These are phyloP conservation scores for Scleroderma bovista DNA, from an alignment of 768 basidiomycete species.

Conservation along the genomic window DNA sequence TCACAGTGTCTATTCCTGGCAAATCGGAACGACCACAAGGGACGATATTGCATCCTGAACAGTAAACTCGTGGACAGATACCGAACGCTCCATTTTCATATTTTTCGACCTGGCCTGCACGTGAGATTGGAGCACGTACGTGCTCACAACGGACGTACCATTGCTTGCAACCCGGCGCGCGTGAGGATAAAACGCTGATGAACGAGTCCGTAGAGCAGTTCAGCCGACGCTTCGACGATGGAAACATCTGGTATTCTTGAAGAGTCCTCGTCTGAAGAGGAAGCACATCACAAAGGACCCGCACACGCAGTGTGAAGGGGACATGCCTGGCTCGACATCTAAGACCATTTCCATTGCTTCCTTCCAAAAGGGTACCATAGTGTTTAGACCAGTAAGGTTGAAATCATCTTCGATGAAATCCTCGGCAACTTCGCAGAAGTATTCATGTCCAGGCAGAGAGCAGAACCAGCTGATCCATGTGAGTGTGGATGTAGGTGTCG, in stretches of 20 bases:
- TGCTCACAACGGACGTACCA: conserved; percentile 50
- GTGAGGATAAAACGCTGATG: conserved; percentile 98
- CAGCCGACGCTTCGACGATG: conserved; percentile 96
- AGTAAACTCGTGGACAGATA: conserved; percentile 93
- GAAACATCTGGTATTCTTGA: conserved; percentile 97
- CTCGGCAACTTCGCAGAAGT: conserved; percentile 96
- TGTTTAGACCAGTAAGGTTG: conserved; percentile 93
- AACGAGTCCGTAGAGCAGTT: conserved; percentile 94
- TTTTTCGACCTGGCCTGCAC: conserved; percentile 72
- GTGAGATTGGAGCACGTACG: conserved; percentile 12
- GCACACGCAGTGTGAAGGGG: conserved; percentile 4
- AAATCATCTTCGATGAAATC: conserved; percentile 99
- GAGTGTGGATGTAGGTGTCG: conserved; percentile 84
- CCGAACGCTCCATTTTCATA: conserved; percentile 92
- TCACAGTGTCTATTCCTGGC: conserved; percentile 95
- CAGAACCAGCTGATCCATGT: conserved; percentile 98
- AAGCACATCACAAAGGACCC: background rate
- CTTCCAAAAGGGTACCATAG: conserved; percentile 98
- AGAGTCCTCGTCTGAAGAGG: conserved; percentile 73
- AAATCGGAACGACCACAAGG: conserved; percentile 95
- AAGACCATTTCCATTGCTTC: conserved; percentile 99
- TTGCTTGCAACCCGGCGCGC: conserved; percentile 86
- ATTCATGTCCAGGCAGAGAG: conserved; percentile 91
- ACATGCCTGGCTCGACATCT: conserved; percentile 95
- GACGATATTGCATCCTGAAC: conserved; percentile 80